phyloP scores from a whole-genome alignment of 2,329 filamentous ascomycete species.

The Cladosporium cucumerinum region DNA sequence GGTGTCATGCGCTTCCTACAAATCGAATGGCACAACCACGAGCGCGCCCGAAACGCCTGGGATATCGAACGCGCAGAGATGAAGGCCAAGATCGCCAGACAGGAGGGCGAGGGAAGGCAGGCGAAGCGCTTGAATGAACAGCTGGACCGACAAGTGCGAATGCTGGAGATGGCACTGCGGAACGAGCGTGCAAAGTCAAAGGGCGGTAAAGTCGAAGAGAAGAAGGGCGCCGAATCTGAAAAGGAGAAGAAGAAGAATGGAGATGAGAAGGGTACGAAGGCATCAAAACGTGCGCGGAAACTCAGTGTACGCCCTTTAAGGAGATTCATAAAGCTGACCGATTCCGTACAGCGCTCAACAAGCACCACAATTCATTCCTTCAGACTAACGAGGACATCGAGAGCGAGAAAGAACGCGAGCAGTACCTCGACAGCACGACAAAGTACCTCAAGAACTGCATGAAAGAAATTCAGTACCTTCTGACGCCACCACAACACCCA shows the following conservation, averaged over 20 bases:
- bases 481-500: constrained; percentile 62
- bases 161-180: constrained; percentile 84
- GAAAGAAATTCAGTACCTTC: constrained; percentile 65
- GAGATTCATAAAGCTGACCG: constrained; percentile 20
- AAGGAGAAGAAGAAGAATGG: constrained; percentile 20
- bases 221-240: constrained; percentile 17
- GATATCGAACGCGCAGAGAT: constrained; percentile 99
- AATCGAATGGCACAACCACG: constrained; percentile 98
- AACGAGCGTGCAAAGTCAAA: constrained; percentile 66
- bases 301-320: neutral
- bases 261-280: constrained; percentile 21
- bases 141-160: constrained; percentile 81
- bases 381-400: constrained; percentile 45
- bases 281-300: constrained; percentile 24
- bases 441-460: constrained; percentile 63
- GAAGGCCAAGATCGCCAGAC: constrained; percentile 92
- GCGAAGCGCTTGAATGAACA: constrained; percentile 86
- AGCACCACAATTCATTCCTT: constrained; percentile 50
- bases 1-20: constrained; percentile 99
- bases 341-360: constrained; percentile 40
- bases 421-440: constrained; percentile 60
- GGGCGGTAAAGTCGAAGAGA: constrained; percentile 36
- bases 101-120: constrained; percentile 85
- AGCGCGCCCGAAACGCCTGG: constrained; percentile 96
- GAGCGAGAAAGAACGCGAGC: constrained; percentile 54